Evolutionary conservation across 129 eudicot genomes (phyloP), one percentile per base, ranked within the genome.

Genomic region (Flaveria ramosissima): DNA sequence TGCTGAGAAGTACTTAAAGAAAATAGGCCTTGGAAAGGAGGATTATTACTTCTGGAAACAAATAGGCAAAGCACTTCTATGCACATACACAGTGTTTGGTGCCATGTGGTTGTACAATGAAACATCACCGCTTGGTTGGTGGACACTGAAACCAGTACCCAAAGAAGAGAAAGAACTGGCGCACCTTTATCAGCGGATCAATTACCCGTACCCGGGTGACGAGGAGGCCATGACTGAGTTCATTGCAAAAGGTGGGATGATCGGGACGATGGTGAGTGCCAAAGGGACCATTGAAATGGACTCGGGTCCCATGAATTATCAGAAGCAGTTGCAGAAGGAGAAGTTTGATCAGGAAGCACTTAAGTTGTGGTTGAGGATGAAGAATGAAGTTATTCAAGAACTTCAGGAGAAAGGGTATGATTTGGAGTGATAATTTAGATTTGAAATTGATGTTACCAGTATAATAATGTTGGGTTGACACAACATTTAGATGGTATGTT

Each of bases 41-140:
- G 96, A 91, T 77, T 74, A 83, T 76, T 67, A 85, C 79, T 91
- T 90, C 80, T 89, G 96, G 97, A 91, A 89, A 85, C 93, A 87
- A 83, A 86, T 91, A 17, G 97, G 98, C 50, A 91, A 89, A 80
- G 96, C 83, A 27, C 84, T 93, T 67, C 14, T 93, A 23, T 88
- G 96, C 84, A 93, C 98, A 23, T 91, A 91, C 77, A 65, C 97
- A 3, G 71, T 89, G 46, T 90, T 85, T 41, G 96, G 97, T 4
- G 96, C 82, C 24, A 91, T 81, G 57, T 93, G 97, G 97, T 71
- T 84, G 50, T 91, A 79, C 89, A 93, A 93, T 20, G 98, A 93
- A 75, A 87, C 96, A 13, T 93, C 98, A 7, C 98, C 98, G 14
- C 89, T 93, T 21, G 98, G 98, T 30, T 93, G 98, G 98, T 93